phyloP scores from a whole-genome alignment of 805 yeast species.

The Saturnispora zaruensis region DNA sequence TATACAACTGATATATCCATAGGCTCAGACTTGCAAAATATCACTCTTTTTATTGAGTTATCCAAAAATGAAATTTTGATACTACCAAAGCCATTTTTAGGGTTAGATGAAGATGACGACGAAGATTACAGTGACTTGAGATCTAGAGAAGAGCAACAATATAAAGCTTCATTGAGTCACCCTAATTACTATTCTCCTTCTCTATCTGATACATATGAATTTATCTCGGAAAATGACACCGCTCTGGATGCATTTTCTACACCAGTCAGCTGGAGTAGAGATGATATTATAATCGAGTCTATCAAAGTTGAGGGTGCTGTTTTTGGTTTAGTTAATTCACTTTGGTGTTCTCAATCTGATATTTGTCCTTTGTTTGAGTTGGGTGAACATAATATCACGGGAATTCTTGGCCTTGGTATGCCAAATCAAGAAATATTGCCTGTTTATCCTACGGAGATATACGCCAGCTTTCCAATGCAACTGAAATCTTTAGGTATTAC shows the following conservation, averaged over 20 bases:
- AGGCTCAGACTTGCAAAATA: background rate
- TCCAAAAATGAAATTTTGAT: background rate
- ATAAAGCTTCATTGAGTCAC: background rate
- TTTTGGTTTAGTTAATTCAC: background rate
- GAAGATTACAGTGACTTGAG: background rate
- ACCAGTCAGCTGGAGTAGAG: background rate
- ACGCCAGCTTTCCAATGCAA: background rate
- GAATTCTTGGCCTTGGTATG: background rate
- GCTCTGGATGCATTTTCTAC: background rate
- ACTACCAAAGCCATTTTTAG: background rate
- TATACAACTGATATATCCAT: background rate
- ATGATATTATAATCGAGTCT: background rate
- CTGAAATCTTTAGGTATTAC: background rate
- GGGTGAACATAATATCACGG: background rate
- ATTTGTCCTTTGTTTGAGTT: background rate
- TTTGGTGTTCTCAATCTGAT: background rate
- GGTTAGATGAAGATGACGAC: background rate
- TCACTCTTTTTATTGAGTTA: background rate
- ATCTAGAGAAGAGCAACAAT: background rate
- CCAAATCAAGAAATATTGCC: background rate
- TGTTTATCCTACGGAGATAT: background rate
- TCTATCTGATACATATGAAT: background rate
- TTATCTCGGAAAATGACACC: background rate
- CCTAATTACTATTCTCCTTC: background rate
- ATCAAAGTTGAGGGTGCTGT: background rate